These are phyloP conservation scores for Trametes punicea DNA, from an alignment of 768 basidiomycete genomes.

Conservation along the genomic window DNA sequence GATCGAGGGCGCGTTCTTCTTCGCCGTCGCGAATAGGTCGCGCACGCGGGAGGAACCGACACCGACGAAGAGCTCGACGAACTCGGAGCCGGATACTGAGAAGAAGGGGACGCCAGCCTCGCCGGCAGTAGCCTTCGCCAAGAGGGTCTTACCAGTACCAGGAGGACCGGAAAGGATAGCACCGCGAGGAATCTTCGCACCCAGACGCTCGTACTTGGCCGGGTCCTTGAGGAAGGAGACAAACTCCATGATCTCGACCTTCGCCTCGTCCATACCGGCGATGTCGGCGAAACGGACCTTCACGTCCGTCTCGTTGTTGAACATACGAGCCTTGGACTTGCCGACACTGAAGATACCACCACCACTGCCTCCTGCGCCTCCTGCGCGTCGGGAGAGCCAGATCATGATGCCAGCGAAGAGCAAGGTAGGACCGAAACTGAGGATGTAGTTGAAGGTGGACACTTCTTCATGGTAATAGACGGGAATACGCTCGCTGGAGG, in stretches of 20 bases:
- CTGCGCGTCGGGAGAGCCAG: constrained; percentile 77
- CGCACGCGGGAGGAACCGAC: constrained; percentile 97
- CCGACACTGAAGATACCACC: constrained; percentile 97
- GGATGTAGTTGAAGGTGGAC: constrained; percentile 71
- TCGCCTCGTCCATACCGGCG: constrained; percentile 99
- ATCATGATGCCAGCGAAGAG: constrained; percentile 87
- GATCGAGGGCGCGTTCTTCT: constrained; percentile 97
- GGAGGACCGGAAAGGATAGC: constrained; percentile 95
- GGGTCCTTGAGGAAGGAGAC: constrained; percentile 99
- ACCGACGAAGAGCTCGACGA: constrained; percentile 99
- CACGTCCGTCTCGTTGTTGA: constrained; percentile 96
- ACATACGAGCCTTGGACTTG: constrained; percentile 90
- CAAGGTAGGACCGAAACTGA: constrained; percentile 94
- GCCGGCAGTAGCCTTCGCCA: constrained; percentile 98
- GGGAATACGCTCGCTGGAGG: constrained; percentile 89
- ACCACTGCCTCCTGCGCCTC: constrained; percentile 54
- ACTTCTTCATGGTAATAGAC: constrained; percentile 97
- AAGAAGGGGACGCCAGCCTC: constrained; percentile 98
- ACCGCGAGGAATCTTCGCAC: constrained; percentile 96
- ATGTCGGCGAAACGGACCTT: constrained; percentile 94
- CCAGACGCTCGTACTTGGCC: constrained; percentile 88
- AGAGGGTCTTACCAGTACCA: constrained; percentile 96
- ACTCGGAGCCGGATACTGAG: constrained; percentile 97
- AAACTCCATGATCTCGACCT: constrained; percentile 99
- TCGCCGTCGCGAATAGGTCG: constrained; percentile 95